phyloP scores from a whole-genome alignment of 2,329 filamentous ascomycete species.

The Paecilomyces variotii region DNA sequence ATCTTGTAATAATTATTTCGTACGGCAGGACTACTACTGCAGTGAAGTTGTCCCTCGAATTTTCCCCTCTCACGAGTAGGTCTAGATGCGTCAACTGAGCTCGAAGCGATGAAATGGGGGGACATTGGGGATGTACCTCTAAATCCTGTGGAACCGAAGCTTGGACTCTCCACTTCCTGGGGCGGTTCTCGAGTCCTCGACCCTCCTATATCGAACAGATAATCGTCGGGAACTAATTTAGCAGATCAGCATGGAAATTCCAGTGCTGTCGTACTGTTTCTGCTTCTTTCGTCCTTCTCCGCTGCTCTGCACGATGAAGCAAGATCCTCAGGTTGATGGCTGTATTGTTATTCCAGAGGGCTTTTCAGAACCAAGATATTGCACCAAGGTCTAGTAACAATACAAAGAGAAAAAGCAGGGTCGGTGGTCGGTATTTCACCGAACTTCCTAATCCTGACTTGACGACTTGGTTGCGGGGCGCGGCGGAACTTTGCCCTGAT shows the following conservation, averaged over 20 bases:
- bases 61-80: not conserved
- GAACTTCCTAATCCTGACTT: not conserved
- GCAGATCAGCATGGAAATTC: not conserved
- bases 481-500: not conserved
- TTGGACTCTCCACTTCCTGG: not conserved
- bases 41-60: not conserved
- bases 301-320: not conserved
- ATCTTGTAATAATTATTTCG: not conserved
- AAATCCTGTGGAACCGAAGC: not conserved
- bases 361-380: no score
- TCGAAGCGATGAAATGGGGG: not conserved
- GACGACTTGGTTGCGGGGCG: not conserved
- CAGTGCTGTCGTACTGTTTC: not conserved
- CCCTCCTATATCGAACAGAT: not conserved
- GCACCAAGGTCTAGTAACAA: not conserved
- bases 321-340: not conserved
- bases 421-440: not conserved
- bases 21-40: not conserved
- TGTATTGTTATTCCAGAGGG: not conserved
- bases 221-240: not conserved
- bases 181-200: not conserved
- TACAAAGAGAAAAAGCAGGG: not conserved
- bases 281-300: not conserved
- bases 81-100: not conserved
- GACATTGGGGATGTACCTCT: not conserved